Evolutionary conservation across 805 yeast species (phyloP).

Genomic region (Metschnikowia baotianmanensis): DNA sequence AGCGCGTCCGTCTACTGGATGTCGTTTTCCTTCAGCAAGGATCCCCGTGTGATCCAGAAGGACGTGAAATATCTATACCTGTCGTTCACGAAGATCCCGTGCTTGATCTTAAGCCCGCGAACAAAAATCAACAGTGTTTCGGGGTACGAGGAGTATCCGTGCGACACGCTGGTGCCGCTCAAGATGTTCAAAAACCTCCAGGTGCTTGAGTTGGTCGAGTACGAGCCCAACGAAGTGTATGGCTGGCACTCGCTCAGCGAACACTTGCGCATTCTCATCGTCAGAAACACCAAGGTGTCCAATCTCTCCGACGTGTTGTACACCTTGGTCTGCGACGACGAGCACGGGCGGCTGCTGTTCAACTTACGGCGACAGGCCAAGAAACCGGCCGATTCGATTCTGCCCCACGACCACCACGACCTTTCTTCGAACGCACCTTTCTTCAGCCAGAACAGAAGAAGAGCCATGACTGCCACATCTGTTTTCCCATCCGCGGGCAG

Average conservation of each 20-base stretch:
- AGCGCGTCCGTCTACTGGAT: conserved; percentile 43
- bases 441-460: conserved; percentile 7
- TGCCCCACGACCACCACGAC: not conserved
- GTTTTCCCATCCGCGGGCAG: not conserved
- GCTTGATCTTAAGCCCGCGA: conserved; percentile 59
- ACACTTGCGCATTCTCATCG: conserved; percentile 51
- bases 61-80: conserved; percentile 58
- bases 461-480: conserved; percentile 17
- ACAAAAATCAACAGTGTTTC: conserved; percentile 54
- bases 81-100: conserved; percentile 64
- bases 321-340: conserved; percentile 54
- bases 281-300: conserved; percentile 48
- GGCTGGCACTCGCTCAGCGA: conserved; percentile 64
- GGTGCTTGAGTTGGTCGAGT: conserved; percentile 56
- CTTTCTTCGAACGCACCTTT: not conserved
- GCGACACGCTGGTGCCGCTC: conserved; percentile 68
- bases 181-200: conserved; percentile 58
- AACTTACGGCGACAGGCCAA: conserved; percentile 23
- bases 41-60: conserved; percentile 45
- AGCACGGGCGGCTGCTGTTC: conserved; percentile 38
- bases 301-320: conserved; percentile 53
- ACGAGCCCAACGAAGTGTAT: conserved; percentile 61
- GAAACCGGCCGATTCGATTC: conserved; percentile 11
- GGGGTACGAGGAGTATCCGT: conserved; percentile 68
- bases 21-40: conserved; percentile 33